phyloP scores from a whole-genome alignment of 2,329 filamentous ascomycete species.

The Colletotrichum brevisporum region DNA sequence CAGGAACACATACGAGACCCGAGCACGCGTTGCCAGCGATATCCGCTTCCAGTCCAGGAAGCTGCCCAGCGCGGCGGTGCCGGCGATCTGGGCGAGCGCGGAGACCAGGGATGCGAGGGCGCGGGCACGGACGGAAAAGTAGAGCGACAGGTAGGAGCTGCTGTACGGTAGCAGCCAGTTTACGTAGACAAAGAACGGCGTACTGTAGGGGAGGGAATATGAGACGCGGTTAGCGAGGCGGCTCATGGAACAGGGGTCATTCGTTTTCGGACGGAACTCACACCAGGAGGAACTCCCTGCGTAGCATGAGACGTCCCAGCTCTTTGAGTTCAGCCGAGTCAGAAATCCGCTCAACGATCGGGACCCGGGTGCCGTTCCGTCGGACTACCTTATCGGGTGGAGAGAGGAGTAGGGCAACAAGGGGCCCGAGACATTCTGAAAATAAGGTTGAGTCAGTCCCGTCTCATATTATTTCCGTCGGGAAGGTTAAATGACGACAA shows the following conservation, averaged over 20 bases:
- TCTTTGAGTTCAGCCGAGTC: slow-evolving; percentile 44
- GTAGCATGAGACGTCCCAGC: slow-evolving; percentile 40
- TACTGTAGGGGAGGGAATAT: neutral
- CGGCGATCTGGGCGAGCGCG: slow-evolving; percentile 45
- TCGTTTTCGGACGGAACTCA: slow-evolving; percentile 6
- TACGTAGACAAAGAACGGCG: slow-evolving; percentile 44
- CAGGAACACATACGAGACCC: slow-evolving; percentile 44
- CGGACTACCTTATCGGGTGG: slow-evolving; percentile 47
- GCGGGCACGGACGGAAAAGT: slow-evolving; percentile 43
- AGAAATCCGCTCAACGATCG: slow-evolving; percentile 42
- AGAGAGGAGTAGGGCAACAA: slow-evolving; percentile 47
- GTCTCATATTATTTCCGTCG: slow-evolving; percentile 16
- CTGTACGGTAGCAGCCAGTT: slow-evolving; percentile 42
- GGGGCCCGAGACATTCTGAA: slow-evolving; percentile 44
- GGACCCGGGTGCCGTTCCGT: slow-evolving; percentile 45
- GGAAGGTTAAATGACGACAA: neutral
- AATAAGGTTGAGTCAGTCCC: slow-evolving; percentile 12
- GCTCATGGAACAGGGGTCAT: neutral
- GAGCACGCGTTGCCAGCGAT: slow-evolving; percentile 41
- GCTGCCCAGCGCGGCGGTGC: slow-evolving; percentile 44
- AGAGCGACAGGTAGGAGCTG: slow-evolving; percentile 43
- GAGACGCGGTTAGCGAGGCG: neutral
- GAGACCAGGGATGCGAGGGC: slow-evolving; percentile 44
- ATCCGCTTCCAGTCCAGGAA: slow-evolving; percentile 47
- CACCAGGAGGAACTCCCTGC: slow-evolving; percentile 44